These are phyloP conservation scores for Graphium sp. DNA, from an alignment of 2,329 filamentous ascomycete species.

Conservation along the genomic window DNA sequence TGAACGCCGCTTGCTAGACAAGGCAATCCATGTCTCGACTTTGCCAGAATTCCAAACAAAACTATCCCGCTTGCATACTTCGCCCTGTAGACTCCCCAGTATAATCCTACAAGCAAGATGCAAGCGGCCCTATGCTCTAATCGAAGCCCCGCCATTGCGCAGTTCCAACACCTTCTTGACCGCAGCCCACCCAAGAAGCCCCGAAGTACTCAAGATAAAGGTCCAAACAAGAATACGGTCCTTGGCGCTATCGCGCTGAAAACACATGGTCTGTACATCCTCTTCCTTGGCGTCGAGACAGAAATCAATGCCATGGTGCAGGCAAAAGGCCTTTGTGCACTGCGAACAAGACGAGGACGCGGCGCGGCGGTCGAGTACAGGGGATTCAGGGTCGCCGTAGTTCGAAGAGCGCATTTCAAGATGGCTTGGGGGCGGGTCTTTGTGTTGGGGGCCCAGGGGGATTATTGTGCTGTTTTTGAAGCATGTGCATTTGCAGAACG, in stretches of 20 bases:
- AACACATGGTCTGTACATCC: constrained; percentile 45
- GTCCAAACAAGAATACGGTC: constrained; percentile 50
- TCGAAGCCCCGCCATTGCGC: constrained; percentile 14
- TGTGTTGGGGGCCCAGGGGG: constrained; percentile 30
- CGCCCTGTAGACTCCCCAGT: too few species aligned
- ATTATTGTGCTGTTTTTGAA: constrained; percentile 55
- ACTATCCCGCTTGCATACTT: too few species aligned
- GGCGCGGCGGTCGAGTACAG: constrained; percentile 8
- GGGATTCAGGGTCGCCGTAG: constrained; percentile 8
- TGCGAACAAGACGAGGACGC: constrained; percentile 32
- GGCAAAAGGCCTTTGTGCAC: constrained; percentile 50
- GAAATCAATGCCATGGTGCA: constrained; percentile 41
- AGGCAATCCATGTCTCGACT: too few species aligned
- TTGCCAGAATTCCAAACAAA: too few species aligned
- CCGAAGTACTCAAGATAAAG: constrained; percentile 41
- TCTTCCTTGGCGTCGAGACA: constrained; percentile 45
- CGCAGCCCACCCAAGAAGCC: constrained; percentile 42
- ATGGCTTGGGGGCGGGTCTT: constrained; percentile 10
- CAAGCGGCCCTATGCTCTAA: too few species aligned
- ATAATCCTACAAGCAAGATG: too few species aligned
- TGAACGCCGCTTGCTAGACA: too few species aligned
- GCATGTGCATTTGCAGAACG: constrained; percentile 56
- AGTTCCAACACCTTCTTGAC: constrained; percentile 28
- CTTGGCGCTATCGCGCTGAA: constrained; percentile 51
- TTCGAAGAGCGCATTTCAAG: constrained; percentile 5